Conservation (phyloP, 2,329 filamentous ascomycete genomes). For the Exophiala mesophila region DNA sequence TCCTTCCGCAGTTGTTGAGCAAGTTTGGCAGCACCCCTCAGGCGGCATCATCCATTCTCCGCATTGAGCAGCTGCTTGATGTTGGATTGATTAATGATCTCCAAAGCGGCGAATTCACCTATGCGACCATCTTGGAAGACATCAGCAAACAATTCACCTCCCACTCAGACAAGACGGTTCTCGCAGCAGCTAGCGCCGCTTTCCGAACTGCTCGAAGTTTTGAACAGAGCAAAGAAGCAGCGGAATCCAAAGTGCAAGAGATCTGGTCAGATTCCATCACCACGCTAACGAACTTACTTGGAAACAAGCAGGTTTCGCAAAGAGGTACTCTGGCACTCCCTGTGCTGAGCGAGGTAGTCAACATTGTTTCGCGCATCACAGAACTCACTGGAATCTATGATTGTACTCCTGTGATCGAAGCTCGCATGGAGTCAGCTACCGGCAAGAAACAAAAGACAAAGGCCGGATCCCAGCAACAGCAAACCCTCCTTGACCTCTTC, state of each 20-base stretch:
- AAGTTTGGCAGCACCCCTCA: constrained; percentile 89
- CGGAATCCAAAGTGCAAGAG: constrained; percentile 71
- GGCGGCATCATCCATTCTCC: constrained; percentile 78
- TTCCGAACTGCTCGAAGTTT: constrained; percentile 80
- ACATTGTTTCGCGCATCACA: constrained; percentile 71
- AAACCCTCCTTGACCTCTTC: constrained; percentile 59
- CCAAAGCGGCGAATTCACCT: constrained; percentile 76
- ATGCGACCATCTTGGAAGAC: constrained; percentile 77
- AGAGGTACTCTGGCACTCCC: constrained; percentile 64
- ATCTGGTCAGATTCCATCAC: constrained; percentile 83
- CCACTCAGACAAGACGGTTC: constrained; percentile 80
- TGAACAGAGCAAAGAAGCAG: constrained; percentile 81
- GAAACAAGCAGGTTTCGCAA: constrained; percentile 64
- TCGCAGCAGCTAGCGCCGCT: constrained; percentile 76
- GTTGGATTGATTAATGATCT: constrained; percentile 84
- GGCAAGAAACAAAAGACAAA: constrained; percentile 38
- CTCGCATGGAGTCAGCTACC: constrained; percentile 32
- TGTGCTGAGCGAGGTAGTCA: constrained; percentile 65
- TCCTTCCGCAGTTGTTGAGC: constrained; percentile 80
- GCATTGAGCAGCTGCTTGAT: constrained; percentile 80
- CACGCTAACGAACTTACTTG: constrained; percentile 65
- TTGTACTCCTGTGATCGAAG: constrained; percentile 69
- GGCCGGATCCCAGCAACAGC: constrained; percentile 15
- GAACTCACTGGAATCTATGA: constrained; percentile 76
- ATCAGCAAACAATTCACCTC: constrained; percentile 90